Evolutionary conservation across 441 rosid species (phyloP).

Genomic region (Isatis lusitanica): DNA sequence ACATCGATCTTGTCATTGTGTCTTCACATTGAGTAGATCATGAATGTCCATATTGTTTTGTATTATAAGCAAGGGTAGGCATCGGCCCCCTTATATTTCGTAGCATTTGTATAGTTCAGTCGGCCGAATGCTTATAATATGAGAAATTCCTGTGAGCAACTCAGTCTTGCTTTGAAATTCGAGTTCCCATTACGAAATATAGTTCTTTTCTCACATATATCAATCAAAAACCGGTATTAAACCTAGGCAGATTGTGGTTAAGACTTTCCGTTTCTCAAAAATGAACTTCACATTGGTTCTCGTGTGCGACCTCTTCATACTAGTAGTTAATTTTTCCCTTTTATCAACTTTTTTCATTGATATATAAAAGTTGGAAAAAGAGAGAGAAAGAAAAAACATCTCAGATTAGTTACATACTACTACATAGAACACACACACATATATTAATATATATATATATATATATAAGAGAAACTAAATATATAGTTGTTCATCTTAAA

Average conservation of each 20-base stretch:
- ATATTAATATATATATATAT: too few species aligned
- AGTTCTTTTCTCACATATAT: not conserved
- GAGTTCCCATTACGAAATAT: not conserved
- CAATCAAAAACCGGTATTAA: not conserved
- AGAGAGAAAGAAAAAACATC: not conserved
- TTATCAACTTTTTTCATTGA: too few species aligned
- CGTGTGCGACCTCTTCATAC: not conserved
- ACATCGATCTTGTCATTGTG: not conserved
- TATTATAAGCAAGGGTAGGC: not conserved
- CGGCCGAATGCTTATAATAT: not conserved
- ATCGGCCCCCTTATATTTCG: not conserved
- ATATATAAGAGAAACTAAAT: not conserved
- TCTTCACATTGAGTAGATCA: constrained; percentile 14
- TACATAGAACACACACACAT: not conserved
- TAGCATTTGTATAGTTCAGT: constrained; percentile 8
- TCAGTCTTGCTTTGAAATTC: constrained; percentile 8
- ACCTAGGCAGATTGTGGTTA: not conserved
- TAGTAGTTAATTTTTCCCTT: too few species aligned
- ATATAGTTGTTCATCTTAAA: not conserved
- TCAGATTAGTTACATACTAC: not conserved
- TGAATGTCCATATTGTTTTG: not conserved
- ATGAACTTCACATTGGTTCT: constrained; percentile 2
- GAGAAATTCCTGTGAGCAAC: not conserved
- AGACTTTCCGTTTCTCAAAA: constrained; percentile 1
- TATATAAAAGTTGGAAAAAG: not conserved